These are phyloP conservation scores for Schwanniomyces vanrijiae DNA, from an alignment of 805 yeast genomes.

Conservation along the genomic window DNA sequence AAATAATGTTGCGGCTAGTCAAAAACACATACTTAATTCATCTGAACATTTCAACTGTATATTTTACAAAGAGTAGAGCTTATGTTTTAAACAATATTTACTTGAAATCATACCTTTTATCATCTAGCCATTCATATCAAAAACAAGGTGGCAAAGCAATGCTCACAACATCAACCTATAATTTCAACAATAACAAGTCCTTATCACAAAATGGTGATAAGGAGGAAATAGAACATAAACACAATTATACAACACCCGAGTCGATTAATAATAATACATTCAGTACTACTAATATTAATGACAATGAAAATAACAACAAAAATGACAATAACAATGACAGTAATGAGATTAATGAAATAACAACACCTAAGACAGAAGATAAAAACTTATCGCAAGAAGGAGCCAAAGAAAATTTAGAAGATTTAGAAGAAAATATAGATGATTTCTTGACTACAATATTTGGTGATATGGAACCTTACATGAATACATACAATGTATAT, in stretches of 20 bases:
- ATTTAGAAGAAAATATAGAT: not conserved
- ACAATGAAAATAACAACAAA: not conserved
- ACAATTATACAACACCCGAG: not conserved
- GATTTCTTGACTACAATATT: constrained; percentile 55
- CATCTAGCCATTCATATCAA: not conserved
- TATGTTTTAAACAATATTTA: not conserved
- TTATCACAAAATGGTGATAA: not conserved
- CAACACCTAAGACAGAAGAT: not conserved
- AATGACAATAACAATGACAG: not conserved
- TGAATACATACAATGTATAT: constrained; percentile 53
- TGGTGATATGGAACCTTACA: constrained; percentile 43
- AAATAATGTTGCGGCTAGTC: not conserved
- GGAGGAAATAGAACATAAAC: not conserved
- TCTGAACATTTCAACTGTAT: not conserved
- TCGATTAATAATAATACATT: not conserved
- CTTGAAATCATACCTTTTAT: not conserved
- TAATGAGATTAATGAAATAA: not conserved
- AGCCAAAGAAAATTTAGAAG: not conserved
- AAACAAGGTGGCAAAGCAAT: not conserved
- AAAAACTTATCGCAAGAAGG: not conserved
- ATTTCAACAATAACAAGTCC: not conserved
- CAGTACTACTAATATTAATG: not conserved
- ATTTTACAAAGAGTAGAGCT: not conserved
- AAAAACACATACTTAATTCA: not conserved
- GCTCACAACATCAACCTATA: not conserved